Evolutionary conservation across 345 rosid species (phyloP).

Genomic region (Geranium rotundifolium): DNA sequence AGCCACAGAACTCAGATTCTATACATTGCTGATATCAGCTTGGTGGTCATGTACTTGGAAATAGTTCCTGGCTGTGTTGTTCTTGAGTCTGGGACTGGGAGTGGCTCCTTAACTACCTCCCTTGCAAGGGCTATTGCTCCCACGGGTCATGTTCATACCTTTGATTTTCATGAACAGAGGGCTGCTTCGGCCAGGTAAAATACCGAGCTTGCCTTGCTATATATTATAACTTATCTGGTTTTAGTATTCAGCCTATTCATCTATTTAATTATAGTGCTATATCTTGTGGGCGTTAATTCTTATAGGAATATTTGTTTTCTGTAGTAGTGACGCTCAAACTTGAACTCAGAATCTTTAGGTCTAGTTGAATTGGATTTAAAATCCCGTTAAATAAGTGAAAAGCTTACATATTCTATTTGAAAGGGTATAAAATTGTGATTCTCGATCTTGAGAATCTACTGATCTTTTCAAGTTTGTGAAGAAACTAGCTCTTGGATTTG

Average conservation of each 20-base stretch:
- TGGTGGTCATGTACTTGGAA: constrained; percentile 70
- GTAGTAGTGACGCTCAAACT: too few relatives aligned
- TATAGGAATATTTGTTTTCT: too few relatives aligned
- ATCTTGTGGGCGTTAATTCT: too few relatives aligned
- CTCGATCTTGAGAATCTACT: too few relatives aligned
- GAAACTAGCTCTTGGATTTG: too few relatives aligned
- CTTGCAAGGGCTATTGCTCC: constrained; percentile 89
- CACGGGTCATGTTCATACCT: constrained; percentile 77
- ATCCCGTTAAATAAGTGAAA: too few relatives aligned
- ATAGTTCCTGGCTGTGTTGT: constrained; percentile 89
- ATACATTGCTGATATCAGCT: constrained; percentile 81
- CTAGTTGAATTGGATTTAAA: too few relatives aligned
- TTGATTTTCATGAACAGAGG: constrained; percentile 91
- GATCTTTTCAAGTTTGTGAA: too few relatives aligned
- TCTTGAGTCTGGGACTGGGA: constrained; percentile 90
- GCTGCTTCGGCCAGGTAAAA: constrained; percentile 80
- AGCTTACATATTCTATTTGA: too few relatives aligned
- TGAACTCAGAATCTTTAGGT: too few relatives aligned
- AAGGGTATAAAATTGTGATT: too few relatives aligned
- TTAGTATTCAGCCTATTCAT: neutral
- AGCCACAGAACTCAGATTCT: constrained; percentile 98
- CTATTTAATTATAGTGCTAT: too few relatives aligned
- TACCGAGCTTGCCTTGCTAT: neutral
- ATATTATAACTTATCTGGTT: neutral
- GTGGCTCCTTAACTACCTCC: constrained; percentile 83